phyloP scores from a whole-genome alignment of 495 filamentous ascomycete genomes.

The Astrothelium subdiscretum region DNA sequence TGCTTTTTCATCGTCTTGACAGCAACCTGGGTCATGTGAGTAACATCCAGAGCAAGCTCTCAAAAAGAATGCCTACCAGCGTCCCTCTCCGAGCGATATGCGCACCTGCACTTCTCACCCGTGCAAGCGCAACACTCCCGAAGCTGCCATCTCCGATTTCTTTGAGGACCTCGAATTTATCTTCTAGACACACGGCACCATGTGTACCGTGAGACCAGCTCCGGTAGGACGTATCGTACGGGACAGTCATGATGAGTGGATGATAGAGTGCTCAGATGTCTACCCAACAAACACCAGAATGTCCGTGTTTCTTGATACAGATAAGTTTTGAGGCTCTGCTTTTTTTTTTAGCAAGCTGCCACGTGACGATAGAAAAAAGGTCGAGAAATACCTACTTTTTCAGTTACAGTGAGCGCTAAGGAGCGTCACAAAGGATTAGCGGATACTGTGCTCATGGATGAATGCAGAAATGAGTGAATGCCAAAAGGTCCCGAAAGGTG shows the following conservation, averaged over 20 bases:
- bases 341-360: background rate
- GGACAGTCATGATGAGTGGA: constrained; percentile 20
- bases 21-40: constrained; percentile 54
- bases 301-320: no score
- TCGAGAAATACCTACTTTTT: background rate
- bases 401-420: background rate
- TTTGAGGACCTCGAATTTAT: constrained; percentile 92
- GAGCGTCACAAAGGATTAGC: background rate
- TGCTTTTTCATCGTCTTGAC: constrained; percentile 99
- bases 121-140: constrained; percentile 84
- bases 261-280: background rate
- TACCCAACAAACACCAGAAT: no score
- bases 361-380: background rate
- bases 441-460: background rate
- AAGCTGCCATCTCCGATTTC: constrained; percentile 99
- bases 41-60: constrained; percentile 5
- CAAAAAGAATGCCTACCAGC: constrained; percentile 51
- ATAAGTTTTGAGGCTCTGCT: background rate
- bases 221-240: constrained; percentile 26
- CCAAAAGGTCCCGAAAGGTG: background rate
- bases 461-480: background rate
- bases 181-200: constrained; percentile 32
- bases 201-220: constrained; percentile 21
- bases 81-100: constrained; percentile 83
- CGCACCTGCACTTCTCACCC: constrained; percentile 80